Percentiles rank a stretch among this genome's conserved stretches.
Conservation (phyloP, 108 stramenopile genomes). For the Fragilariopsis cylindrus region DNA sequence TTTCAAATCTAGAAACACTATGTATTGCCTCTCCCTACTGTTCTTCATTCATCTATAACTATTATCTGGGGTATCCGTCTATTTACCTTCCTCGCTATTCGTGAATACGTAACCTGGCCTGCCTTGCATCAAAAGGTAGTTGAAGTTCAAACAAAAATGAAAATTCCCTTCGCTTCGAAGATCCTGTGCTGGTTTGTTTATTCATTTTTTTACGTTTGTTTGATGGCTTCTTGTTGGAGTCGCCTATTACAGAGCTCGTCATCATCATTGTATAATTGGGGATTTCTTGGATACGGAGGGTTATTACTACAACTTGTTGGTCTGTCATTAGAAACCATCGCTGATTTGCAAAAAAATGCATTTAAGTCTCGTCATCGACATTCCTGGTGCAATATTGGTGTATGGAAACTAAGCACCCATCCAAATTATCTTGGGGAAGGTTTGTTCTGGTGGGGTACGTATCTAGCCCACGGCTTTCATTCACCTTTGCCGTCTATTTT, state of each 20-base stretch:
- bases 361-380: constrained; percentile 56
- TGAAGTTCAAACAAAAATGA: constrained; percentile 34
- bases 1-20: constrained; percentile 7
- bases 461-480: constrained; percentile 37
- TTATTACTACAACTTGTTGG: constrained; percentile 44
- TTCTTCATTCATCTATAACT: constrained; percentile 46
- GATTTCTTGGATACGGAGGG: constrained; percentile 31
- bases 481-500: constrained; percentile 15
- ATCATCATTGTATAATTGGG: constrained; percentile 27
- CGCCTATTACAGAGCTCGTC: constrained; percentile 28
- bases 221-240: constrained; percentile 43
- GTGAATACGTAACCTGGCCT: constrained; percentile 59
- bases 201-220: constrained; percentile 45
- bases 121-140: constrained; percentile 47
- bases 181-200: constrained; percentile 49
- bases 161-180: constrained; percentile 36
- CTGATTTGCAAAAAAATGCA: constrained; percentile 55
- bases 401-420: constrained; percentile 54
- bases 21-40: constrained; percentile 16
- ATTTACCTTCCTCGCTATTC: constrained; percentile 45
- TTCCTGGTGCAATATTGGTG: constrained; percentile 55
- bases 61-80: constrained; percentile 54
- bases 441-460: constrained; percentile 60
- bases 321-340: constrained; percentile 51
- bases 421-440: constrained; percentile 68